Evolutionary conservation across 352 stramenopile species (phyloP).

Genomic region (Globisporangium yorkense): DNA sequence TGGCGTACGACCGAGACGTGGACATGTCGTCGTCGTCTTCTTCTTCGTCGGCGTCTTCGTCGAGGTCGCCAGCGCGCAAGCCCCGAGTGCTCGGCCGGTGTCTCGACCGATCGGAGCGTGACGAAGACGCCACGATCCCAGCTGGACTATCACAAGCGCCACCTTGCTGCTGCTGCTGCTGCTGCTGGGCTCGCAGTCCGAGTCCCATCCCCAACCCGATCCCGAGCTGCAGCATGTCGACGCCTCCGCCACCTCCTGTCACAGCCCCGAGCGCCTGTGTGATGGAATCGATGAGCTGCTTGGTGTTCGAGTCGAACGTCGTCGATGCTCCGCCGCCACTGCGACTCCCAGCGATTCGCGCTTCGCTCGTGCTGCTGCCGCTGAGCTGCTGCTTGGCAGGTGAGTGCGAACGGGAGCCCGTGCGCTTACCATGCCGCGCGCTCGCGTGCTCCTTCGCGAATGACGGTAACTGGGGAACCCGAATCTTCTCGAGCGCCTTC

Average conservation of each 20-base stretch:
- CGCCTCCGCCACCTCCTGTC: conserved; percentile 26
- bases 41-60: conserved; percentile 13
- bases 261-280: conserved; percentile 59
- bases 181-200: conserved; percentile 60
- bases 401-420: neutral
- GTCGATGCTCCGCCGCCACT: neutral
- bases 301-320: conserved; percentile 38
- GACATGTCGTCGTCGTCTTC: conserved; percentile 18
- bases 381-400: conserved; percentile 9
- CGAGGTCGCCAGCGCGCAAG: conserved; percentile 4
- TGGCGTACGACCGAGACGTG: conserved; percentile 25
- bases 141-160: neutral
- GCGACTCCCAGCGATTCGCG: neutral
- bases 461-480: conserved; percentile 40
- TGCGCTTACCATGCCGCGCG: neutral
- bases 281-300: conserved; percentile 72
- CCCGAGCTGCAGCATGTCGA: conserved; percentile 72
- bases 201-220: conserved; percentile 89
- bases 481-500: conserved; percentile 37
- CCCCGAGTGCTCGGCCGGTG: neutral
- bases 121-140: conserved; percentile 6
- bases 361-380: conserved; percentile 4
- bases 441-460: conserved; percentile 21
- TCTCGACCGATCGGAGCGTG: conserved; percentile 4
- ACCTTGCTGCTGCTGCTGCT: conserved; percentile 15